A percentile compares a stretch with the other conserved stretches of the same genome.
Conservation (phyloP, 179 eudicot species). For the Patellifolia procumbens region DNA sequence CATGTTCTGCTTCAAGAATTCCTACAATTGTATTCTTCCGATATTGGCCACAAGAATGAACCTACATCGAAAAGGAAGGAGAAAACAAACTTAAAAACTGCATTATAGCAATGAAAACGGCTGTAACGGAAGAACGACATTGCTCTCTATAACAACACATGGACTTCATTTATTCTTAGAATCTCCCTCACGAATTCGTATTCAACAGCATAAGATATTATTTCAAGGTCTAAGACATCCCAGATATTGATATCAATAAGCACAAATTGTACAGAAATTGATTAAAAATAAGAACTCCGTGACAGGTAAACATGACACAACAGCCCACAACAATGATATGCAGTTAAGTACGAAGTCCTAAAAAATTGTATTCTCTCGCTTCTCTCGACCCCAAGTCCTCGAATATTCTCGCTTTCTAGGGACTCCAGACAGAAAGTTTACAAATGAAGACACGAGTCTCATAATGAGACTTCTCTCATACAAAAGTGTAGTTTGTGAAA, state of each 20-base stretch:
- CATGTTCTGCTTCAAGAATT: slow-evolving; percentile 91
- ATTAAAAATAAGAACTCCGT: background rate
- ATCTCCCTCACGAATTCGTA: background rate
- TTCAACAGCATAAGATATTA: background rate
- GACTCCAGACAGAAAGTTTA: too few relatives aligned
- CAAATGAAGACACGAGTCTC: too few relatives aligned
- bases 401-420: too few relatives aligned
- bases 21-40: slow-evolving; percentile 94
- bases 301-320: background rate
- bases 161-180: background rate
- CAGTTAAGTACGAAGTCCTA: background rate
- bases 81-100: background rate
- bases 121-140: slow-evolving; percentile 8
- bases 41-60: slow-evolving; percentile 97
- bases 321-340: background rate
- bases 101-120: background rate
- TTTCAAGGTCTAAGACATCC: background rate
- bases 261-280: background rate
- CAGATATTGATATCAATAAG: background rate
- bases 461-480: background rate
- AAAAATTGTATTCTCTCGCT: background rate
- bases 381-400: too few relatives aligned
- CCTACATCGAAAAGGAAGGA: slow-evolving; percentile 44
- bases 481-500: background rate
- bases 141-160: slow-evolving; percentile 3